These are phyloP conservation scores for Fomitopsis palustris DNA, from an alignment of 1,284 basidiomycete species.

Conservation along the genomic window DNA sequence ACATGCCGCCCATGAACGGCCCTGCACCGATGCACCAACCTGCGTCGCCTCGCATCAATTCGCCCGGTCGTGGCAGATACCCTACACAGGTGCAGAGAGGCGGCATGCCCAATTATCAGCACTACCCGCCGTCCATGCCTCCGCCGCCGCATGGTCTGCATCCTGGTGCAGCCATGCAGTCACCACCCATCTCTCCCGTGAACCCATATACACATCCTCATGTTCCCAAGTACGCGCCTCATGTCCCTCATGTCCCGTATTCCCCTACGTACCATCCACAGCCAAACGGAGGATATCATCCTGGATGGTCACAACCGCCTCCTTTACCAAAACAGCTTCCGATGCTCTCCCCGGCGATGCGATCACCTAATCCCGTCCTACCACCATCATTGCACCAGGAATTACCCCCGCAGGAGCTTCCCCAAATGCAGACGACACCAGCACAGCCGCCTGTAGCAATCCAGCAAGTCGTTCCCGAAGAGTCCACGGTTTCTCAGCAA, in stretches of 20 bases:
- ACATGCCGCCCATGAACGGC: slow-evolving; percentile 27
- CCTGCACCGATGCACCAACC: slow-evolving; percentile 24
- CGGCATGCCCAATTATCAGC: slow-evolving; percentile 22
- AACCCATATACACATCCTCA: slow-evolving; percentile 27
- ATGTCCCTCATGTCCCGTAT: slow-evolving; percentile 26
- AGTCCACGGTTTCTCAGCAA: neutral
- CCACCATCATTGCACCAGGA: slow-evolving; percentile 1
- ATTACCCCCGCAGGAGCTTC: slow-evolving; percentile 4
- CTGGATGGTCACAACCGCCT: slow-evolving; percentile 26
- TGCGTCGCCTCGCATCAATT: slow-evolving; percentile 25
- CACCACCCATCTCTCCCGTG: slow-evolving; percentile 22
- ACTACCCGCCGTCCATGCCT: slow-evolving; percentile 22
- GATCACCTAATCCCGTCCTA: slow-evolving; percentile 14
- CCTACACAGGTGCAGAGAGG: slow-evolving; percentile 24
- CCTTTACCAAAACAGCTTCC: slow-evolving; percentile 36
- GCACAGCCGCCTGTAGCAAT: neutral
- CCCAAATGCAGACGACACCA: neutral
- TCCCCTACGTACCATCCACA: slow-evolving; percentile 27
- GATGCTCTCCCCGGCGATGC: slow-evolving; percentile 28
- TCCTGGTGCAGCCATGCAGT: slow-evolving; percentile 20
- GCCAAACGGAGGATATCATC: slow-evolving; percentile 24
- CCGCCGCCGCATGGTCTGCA: slow-evolving; percentile 21
- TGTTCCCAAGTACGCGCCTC: slow-evolving; percentile 23
- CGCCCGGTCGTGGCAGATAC: slow-evolving; percentile 24
- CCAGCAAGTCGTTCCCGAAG: neutral